These are phyloP conservation scores for Hydrangea macrophylla DNA, from an alignment of 148 eudicot species.

Conservation along the genomic window DNA sequence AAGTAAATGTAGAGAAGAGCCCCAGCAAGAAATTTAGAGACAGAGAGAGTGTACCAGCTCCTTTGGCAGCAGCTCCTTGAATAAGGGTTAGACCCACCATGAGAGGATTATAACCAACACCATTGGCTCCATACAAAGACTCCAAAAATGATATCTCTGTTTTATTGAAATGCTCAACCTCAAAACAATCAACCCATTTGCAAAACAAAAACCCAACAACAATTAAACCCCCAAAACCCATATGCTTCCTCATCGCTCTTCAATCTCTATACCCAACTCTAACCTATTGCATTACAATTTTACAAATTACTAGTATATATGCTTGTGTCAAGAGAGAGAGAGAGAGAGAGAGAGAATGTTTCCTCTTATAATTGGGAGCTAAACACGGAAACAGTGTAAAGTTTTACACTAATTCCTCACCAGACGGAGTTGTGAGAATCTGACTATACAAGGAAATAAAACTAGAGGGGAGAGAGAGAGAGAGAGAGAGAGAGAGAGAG, in stretches of 20 bases:
- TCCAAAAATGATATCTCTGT: constrained; percentile 32
- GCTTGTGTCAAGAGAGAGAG: too few relatives aligned
- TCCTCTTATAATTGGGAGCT: not conserved
- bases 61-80: constrained; percentile 77
- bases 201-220: constrained; percentile 23
- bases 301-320: not conserved
- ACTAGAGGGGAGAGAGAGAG: not conserved
- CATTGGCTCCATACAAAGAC: constrained; percentile 43
- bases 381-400: constrained; percentile 1
- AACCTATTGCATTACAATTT: not conserved
- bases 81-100: constrained; percentile 79
- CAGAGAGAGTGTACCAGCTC: constrained; percentile 64
- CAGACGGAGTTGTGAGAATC: not conserved
- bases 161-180: constrained; percentile 23
- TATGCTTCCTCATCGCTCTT: constrained; percentile 15
- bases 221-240: constrained; percentile 26
- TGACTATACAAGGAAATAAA: not conserved
- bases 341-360: not conserved
- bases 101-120: constrained; percentile 36
- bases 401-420: not conserved
- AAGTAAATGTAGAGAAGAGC: not conserved
- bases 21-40: constrained; percentile 1
- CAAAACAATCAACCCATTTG: constrained; percentile 28
- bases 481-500: constrained; percentile 3
- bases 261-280: not conserved